Percentiles rank a stretch among this genome's conserved stretches.
Conservation (phyloP, 176 grass and related monocot genomes). For the Carex scoparia region DNA sequence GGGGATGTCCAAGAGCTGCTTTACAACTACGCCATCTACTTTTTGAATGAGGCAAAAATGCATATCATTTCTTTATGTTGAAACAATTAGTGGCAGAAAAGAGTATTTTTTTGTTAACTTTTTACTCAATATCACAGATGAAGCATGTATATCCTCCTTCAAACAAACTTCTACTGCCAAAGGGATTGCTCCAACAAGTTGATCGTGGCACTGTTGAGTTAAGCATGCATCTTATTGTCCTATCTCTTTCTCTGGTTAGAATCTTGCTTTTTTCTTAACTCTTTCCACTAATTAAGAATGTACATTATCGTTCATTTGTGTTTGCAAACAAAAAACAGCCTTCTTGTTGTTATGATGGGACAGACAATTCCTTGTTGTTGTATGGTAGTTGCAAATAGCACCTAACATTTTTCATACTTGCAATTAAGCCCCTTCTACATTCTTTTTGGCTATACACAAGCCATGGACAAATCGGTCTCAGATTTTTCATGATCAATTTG, state of each 20-base stretch:
- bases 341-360: background rate
- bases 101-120: constrained; percentile 12
- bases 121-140: constrained; percentile 41
- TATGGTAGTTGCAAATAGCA: background rate
- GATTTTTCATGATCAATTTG: background rate
- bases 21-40: constrained; percentile 65
- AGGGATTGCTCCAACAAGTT: constrained; percentile 74
- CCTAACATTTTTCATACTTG: background rate
- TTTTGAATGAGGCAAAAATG: constrained; percentile 69
- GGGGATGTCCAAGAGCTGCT: constrained; percentile 83
- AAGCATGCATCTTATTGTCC: constrained; percentile 80
- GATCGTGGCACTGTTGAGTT: constrained; percentile 86
- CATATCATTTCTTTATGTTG: constrained; percentile 24
- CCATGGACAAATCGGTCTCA: background rate
- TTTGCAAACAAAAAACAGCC: background rate
- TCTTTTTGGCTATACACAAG: background rate
- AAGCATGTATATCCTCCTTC: constrained; percentile 61
- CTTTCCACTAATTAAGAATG: background rate
- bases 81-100: constrained; percentile 5
- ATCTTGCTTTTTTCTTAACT: background rate
- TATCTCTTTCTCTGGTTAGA: constrained; percentile 83
- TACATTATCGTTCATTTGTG: background rate
- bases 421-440: background rate
- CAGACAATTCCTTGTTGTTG: background rate
- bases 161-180: constrained; percentile 48